Percentiles rank a stretch among this genome's conserved stretches.
Evolutionary conservation across 768 basidiomycete genomes (phyloP).

Genomic region (Calocybe gangraenosa): DNA sequence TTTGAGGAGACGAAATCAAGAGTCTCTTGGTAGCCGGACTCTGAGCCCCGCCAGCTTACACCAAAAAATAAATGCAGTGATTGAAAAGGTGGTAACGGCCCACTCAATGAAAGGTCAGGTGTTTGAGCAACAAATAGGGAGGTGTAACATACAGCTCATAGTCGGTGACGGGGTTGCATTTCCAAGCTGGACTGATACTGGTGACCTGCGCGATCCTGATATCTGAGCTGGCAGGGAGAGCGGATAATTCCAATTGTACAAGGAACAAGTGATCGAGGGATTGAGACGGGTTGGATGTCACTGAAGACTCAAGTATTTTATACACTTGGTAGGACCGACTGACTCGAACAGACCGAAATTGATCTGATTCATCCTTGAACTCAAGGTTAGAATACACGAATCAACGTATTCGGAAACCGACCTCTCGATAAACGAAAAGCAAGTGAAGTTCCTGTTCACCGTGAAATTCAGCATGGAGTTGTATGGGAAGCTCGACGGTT

Average conservation of each 20-base stretch:
- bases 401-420: conserved; percentile 10
- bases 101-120: conserved; percentile 26
- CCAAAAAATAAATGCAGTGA: conserved; percentile 40
- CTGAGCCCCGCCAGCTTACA: conserved; percentile 32
- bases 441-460: conserved; percentile 52
- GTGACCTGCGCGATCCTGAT: conserved; percentile 55
- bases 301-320: conserved; percentile 52
- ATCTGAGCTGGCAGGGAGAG: conserved; percentile 35
- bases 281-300: conserved; percentile 46
- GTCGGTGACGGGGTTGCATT: conserved; percentile 36
- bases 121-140: conserved; percentile 7
- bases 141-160: conserved; percentile 37
- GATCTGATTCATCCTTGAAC: conserved; percentile 25
- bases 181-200: conserved; percentile 69
- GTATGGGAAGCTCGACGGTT: conserved; percentile 45
- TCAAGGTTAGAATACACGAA: conserved; percentile 27
- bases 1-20: conserved; percentile 48
- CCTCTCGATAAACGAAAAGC: conserved; percentile 64
- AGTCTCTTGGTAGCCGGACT: conserved; percentile 36
- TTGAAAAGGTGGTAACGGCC: conserved; percentile 42
- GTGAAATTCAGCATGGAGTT: conserved; percentile 45
- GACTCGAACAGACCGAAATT: conserved; percentile 58
- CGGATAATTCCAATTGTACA: conserved; percentile 54
- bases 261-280: conserved; percentile 46
- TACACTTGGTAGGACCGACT: conserved; percentile 55